Evolutionary conservation across 345 rosid species (phyloP).

Genomic region (Clarkia xantiana): DNA sequence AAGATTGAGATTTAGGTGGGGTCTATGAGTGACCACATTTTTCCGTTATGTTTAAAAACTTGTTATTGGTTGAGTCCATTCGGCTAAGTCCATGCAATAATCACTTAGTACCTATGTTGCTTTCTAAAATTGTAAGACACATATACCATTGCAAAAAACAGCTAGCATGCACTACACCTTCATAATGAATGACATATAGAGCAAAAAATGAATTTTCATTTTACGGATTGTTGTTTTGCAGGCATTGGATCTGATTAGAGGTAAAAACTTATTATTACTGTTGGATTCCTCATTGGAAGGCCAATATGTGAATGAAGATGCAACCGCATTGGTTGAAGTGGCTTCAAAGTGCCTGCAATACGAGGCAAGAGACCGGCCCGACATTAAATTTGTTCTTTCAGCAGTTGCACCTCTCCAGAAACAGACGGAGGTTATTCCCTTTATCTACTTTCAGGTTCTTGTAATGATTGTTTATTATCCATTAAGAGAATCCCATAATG

Average conservation of each 20-base stretch:
- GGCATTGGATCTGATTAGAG: slow-evolving; percentile 63
- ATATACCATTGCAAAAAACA: no score
- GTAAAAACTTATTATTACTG: slow-evolving; percentile 36
- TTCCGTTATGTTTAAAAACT: no score
- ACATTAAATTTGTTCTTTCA: slow-evolving; percentile 35
- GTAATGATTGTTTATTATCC: no score
- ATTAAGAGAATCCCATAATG: neutral
- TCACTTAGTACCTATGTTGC: no score
- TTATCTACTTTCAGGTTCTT: slow-evolving; percentile 3
- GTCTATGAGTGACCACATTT: no score
- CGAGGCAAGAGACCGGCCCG: slow-evolving; percentile 64
- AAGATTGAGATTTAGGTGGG: no score
- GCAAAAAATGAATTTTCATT: neutral
- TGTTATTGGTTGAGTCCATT: no score
- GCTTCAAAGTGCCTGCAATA: slow-evolving; percentile 65
- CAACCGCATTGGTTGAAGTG: slow-evolving; percentile 38
- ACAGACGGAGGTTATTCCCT: slow-evolving; percentile 40
- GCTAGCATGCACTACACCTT: no score
- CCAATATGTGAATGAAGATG: slow-evolving; percentile 54
- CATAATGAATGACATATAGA: no score
- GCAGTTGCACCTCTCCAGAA: slow-evolving; percentile 53
- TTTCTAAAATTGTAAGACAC: no score
- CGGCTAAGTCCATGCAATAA: no score
- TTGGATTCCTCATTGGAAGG: slow-evolving; percentile 71
- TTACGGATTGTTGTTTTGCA: slow-evolving; percentile 15